Evolutionary conservation across 1,139 yeast species (phyloP), one percentile per base, ranked within the genome.

Genomic region (Debaryomyces psychrophilus): DNA sequence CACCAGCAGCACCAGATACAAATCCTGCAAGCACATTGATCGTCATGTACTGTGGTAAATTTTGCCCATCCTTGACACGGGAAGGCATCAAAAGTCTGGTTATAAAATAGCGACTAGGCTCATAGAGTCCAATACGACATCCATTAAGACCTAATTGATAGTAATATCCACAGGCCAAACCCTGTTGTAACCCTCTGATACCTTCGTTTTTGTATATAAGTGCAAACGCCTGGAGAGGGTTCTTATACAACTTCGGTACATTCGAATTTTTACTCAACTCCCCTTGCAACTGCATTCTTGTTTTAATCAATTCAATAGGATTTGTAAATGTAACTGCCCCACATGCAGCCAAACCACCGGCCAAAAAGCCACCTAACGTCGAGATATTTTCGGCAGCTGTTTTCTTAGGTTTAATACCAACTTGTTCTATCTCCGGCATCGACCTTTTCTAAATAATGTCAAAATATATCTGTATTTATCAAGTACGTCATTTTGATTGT

Each of bases 291-390:
- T 93, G 99, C 96, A 93, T 88, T 67, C 98, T 77, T 2, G 95
- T 93, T 69, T 93, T 93, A 60, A 92, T 90, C 54, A 93, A 76
- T 63, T 93, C 99, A 50, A 93, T 87, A 7, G 99, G 99, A 62
- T 93, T 93, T 8, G 98, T 92, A 65, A 92, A 87, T 0, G 97
- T 93, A 31, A 93, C 99, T 0, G 99, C 98, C 44, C 96, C 95
- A 71, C 98, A 92, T 2, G 98, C 97, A 1, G 99, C 99, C 8
- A 90, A 55, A 5, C 96, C 97, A 4, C 98, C 99, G 11, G 97
- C 97, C 5, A 85, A 62, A 58, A 92, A 90, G 3, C 97, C 96
- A 22, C 97, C 96, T 8, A 79, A 57, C 1, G 86, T 76, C 28
- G 87, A 77, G 12, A 85, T 78, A 56, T 77, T 71, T 59, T 82